These are phyloP conservation scores for Microcyclosporella mali DNA, from an alignment of 2,329 filamentous ascomycete species.

Conservation along the genomic window DNA sequence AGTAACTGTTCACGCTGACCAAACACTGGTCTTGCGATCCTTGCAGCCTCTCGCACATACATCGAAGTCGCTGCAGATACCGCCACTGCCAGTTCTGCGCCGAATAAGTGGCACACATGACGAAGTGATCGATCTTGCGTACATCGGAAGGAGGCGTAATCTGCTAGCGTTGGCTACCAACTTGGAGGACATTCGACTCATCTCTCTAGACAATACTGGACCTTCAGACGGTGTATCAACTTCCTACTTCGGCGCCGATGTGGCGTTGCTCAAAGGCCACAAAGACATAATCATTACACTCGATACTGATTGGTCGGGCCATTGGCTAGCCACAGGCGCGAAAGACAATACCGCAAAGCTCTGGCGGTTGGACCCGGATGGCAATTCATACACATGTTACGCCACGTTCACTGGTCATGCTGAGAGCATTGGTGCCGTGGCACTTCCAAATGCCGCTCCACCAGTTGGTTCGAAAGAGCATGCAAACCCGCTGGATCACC, in stretches of 20 bases:
- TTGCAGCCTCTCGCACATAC: conserved; percentile 38
- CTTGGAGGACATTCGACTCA: conserved; percentile 82
- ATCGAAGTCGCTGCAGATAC: conserved; percentile 9
- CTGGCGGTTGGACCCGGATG: conserved; percentile 76
- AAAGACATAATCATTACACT: conserved; percentile 93
- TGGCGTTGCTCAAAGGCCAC: conserved; percentile 80
- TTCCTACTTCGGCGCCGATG: conserved; percentile 79
- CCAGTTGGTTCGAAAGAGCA: conserved; percentile 63
- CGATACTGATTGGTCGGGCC: conserved; percentile 92
- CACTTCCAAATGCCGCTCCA: conserved; percentile 66
- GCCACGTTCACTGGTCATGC: conserved; percentile 84
- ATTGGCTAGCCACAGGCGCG: conserved; percentile 91
- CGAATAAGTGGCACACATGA: conserved; percentile 95
- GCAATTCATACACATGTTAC: conserved; percentile 70
- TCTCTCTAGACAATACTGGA: conserved; percentile 59
- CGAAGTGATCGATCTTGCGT: conserved; percentile 91
- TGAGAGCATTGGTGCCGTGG: conserved; percentile 85
- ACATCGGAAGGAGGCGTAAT: conserved; percentile 72
- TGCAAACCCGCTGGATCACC: conserved; percentile 67
- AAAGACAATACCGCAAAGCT: conserved; percentile 93
- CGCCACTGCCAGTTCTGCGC: conserved; percentile 55
- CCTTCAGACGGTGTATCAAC: conserved; percentile 10
- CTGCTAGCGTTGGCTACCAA: conserved; percentile 89
- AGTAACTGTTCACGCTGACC: conserved; percentile 79
- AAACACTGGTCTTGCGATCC: conserved; percentile 74